Conservation (phyloP, 2,329 filamentous ascomycete genomes). For the Xylariaceae sp. region DNA sequence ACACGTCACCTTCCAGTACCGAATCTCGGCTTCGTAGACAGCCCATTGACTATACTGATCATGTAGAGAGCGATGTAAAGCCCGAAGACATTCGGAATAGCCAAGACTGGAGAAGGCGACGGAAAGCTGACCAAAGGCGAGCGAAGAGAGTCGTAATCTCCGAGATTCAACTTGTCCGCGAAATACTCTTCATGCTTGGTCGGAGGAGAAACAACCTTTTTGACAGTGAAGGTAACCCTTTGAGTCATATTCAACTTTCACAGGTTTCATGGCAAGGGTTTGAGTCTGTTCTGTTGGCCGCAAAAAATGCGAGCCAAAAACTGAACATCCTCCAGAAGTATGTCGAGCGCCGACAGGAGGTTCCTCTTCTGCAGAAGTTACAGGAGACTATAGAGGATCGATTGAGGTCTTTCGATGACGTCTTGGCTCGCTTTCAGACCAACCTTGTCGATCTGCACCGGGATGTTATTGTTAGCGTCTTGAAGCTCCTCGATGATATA, state of each 20-base stretch:
- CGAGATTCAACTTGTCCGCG: constrained; percentile 69
- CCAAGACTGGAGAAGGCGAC: constrained; percentile 41
- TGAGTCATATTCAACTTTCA: constrained; percentile 40
- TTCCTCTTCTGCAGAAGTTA: constrained; percentile 65
- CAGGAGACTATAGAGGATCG: constrained; percentile 55
- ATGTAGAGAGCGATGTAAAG: constrained; percentile 29
- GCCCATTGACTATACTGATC: constrained; percentile 34
- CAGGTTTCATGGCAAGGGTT: constrained; percentile 47
- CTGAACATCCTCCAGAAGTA: constrained; percentile 44
- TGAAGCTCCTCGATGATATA: constrained; percentile 56
- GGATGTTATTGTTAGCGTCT: constrained; percentile 60
- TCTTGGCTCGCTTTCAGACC: constrained; percentile 55
- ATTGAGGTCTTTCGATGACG: constrained; percentile 52
- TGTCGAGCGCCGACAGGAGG: constrained; percentile 37
- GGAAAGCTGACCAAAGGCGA: constrained; percentile 24
- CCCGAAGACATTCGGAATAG: constrained; percentile 36
- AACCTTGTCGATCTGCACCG: constrained; percentile 49
- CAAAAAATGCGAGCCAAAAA: constrained; percentile 42
- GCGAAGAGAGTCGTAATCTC: constrained; percentile 47
- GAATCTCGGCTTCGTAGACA: constrained; percentile 26
- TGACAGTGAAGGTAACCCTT: constrained; percentile 35
- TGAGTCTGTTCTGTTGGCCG: constrained; percentile 41
- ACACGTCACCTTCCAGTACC: constrained; percentile 33
- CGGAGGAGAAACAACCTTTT: constrained; percentile 74
- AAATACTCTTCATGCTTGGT: constrained; percentile 79